Percentiles rank a stretch among this genome's conserved stretches.
These are phyloP conservation scores for Candida piceae DNA, from an alignment of 805 yeast genomes.

Conservation along the genomic window DNA sequence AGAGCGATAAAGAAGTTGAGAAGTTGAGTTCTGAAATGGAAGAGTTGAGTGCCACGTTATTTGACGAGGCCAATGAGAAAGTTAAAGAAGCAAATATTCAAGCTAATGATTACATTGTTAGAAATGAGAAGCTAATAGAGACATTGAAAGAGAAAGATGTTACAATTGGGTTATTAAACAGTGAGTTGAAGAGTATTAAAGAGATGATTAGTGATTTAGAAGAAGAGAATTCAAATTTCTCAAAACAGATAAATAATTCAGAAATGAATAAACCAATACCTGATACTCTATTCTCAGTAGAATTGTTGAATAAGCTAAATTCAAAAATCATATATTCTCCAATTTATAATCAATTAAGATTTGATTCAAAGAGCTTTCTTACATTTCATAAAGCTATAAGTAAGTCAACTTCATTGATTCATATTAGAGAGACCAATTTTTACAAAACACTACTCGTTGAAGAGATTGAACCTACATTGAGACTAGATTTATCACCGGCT, in stretches of 20 bases:
- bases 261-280: constrained; percentile 9
- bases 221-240: constrained; percentile 27
- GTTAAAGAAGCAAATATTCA: constrained; percentile 74
- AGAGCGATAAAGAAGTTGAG: constrained; percentile 55
- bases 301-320: constrained; percentile 19
- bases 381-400: constrained; percentile 41
- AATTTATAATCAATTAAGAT: constrained; percentile 31
- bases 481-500: constrained; percentile 60
- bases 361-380: constrained; percentile 39
- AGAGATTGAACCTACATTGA: constrained; percentile 73
- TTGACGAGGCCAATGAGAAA: constrained; percentile 81
- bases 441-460: constrained; percentile 63
- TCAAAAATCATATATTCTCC: constrained; percentile 25
- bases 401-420: constrained; percentile 4
- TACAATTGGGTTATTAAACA: constrained; percentile 57
- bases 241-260: constrained; percentile 1
- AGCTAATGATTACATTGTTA: constrained; percentile 52
- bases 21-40: constrained; percentile 70
- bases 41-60: constrained; percentile 69
- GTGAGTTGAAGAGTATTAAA: constrained; percentile 66
- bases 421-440: constrained; percentile 48
- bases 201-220: constrained; percentile 52
- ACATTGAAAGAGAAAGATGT: constrained; percentile 65
- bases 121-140: constrained; percentile 48
- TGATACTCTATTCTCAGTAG: constrained; percentile 15